Percentiles rank a stretch among this genome's conserved stretches.
phyloP scores from a whole-genome alignment of 225 moss, liverwort and hornwort genomes.

The Takakia lepidozioides region DNA sequence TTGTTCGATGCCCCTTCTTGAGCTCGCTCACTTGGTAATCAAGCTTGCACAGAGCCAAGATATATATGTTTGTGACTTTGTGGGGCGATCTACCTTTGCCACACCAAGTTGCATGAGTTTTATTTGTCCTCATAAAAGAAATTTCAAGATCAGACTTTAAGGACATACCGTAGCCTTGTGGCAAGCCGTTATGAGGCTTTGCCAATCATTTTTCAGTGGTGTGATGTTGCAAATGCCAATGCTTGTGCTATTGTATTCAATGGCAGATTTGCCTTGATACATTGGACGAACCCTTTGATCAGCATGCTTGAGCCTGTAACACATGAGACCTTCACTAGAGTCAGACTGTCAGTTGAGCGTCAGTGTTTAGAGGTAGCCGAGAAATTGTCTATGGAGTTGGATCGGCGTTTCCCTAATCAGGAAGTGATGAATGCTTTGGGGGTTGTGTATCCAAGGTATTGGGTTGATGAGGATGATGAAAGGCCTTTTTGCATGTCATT shows the following conservation, averaged over 20 bases:
- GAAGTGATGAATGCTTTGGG: background rate
- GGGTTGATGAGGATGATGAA: background rate
- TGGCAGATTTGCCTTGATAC: background rate
- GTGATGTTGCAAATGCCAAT: background rate
- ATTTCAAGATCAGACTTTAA: background rate
- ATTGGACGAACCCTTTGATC: background rate
- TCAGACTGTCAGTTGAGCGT: too few relatives aligned
- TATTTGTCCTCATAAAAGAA: background rate
- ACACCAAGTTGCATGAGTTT: background rate
- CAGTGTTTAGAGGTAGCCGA: background rate
- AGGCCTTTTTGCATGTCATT: too few relatives aligned
- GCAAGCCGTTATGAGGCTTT: background rate
- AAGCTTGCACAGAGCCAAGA: background rate
- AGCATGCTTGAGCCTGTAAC: background rate
- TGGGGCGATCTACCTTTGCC: background rate
- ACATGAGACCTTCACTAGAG: too few relatives aligned
- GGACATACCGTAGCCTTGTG: background rate
- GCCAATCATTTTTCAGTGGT: background rate
- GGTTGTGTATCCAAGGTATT: background rate
- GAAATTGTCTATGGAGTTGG: too few relatives aligned
- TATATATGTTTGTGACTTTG: slow-evolving; percentile 1
- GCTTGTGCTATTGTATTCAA: background rate
- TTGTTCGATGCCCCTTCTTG: background rate
- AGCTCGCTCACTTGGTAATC: background rate
- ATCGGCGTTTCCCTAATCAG: background rate